A percentile compares a stretch with the other conserved stretches of the same genome.
Conservation (phyloP, 495 filamentous ascomycete species). For the Talaromyces nanjingensis region DNA sequence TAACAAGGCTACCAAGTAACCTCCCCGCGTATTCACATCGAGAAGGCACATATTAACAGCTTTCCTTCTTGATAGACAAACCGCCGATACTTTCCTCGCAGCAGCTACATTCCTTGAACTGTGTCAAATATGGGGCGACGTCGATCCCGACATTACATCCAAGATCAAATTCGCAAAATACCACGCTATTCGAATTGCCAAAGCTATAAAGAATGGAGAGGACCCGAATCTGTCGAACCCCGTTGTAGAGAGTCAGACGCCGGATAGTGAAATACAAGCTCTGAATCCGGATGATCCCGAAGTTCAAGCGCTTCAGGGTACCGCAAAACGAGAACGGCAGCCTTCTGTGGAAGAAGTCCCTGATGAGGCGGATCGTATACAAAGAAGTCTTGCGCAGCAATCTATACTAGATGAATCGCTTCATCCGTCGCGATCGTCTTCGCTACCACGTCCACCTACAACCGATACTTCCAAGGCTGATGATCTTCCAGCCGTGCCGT, state of each 20-base stretch:
- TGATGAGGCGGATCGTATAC: slow-evolving; percentile 39
- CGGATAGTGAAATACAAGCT: slow-evolving; percentile 35
- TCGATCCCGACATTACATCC: slow-evolving; percentile 68
- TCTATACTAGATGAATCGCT: slow-evolving; percentile 42
- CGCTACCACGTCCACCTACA: slow-evolving; percentile 27
- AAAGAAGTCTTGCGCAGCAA: slow-evolving; percentile 26
- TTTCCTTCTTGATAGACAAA: slow-evolving; percentile 55
- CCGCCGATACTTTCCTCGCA: slow-evolving; percentile 85
- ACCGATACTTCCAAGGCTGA: slow-evolving; percentile 12
- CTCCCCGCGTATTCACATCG: neutral
- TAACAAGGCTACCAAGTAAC: slow-evolving; percentile 78
- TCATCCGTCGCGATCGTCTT: slow-evolving; percentile 43
- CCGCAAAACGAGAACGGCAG: slow-evolving; percentile 36
- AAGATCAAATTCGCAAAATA: slow-evolving; percentile 96
- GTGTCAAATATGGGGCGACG: slow-evolving; percentile 69
- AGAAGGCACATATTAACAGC: slow-evolving; percentile 10
- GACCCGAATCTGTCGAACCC: slow-evolving; percentile 92
- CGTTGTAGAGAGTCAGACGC: slow-evolving; percentile 38
- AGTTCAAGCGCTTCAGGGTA: slow-evolving; percentile 45
- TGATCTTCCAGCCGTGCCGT: slow-evolving; percentile 16
- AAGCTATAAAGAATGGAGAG: slow-evolving; percentile 82
- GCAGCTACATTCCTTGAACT: slow-evolving; percentile 89
- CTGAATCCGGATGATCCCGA: slow-evolving; percentile 57
- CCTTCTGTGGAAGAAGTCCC: slow-evolving; percentile 51
- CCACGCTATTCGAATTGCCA: slow-evolving; percentile 84